Evolutionary conservation across 257 asterid genomes (phyloP), one percentile per base, ranked within the genome.

Genomic region (Nyctanthes arbortristis): DNA sequence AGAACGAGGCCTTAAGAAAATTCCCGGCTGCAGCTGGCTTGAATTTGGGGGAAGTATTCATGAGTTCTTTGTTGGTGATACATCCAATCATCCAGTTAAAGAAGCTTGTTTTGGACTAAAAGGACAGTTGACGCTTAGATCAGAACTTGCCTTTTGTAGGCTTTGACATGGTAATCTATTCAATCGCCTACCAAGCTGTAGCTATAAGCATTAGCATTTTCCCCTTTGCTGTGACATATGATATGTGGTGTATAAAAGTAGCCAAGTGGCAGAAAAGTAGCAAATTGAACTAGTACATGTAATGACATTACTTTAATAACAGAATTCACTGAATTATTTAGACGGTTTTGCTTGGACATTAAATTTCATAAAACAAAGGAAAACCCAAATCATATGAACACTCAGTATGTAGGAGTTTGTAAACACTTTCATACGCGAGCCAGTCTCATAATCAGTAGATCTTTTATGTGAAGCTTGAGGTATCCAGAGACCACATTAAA

Each of bases 1-100:
- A 75, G 84, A 89, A 72, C 79, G 77, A 75, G 84, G 81, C 31
- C 33, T 88, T 30, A 76, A 84, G 79, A 89, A 86, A 80, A 74
- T 82, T 60, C 91, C 93, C 1, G 96, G 98, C 16, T 75, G 92
- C 79, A 92, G 96, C 78, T 83, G 89, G 89, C 84, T 92, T 67
- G 96, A 89, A 73, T 83, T 92, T 3, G 92, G 85, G 58, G 98
- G 98, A 70, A 82, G 72, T 25, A 81, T 88, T 64, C 97, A 86
- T 35, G 89, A 92, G 79, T 89, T 92, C 89, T 82, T 74, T 20
- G 96, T 77, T 0, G 98, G 94, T 36, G 86, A 88, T 77, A 63
- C 79, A 29, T 66, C 77, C 11, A 84, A 76, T 77, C 73, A 67
- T 69, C 71, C 74, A 69, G 75, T 73, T 69, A 58, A 61, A 20